These are phyloP conservation scores for Scytalidium lignicola DNA, from an alignment of 2,329 filamentous ascomycete species.

Conservation along the genomic window DNA sequence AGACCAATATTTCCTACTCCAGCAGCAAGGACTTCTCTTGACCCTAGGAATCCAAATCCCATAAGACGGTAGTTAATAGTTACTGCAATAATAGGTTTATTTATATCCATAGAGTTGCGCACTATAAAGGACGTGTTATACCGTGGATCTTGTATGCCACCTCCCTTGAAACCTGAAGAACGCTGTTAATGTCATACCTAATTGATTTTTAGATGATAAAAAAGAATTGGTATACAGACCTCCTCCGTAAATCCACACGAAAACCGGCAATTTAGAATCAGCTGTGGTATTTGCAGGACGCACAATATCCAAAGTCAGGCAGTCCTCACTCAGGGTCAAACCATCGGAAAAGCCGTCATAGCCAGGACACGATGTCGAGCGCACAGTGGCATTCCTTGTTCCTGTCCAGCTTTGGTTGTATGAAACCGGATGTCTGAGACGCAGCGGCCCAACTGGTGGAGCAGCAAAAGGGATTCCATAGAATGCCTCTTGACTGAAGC, in stretches of 20 bases:
- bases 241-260: constrained; percentile 2
- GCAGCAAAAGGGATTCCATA: neutral
- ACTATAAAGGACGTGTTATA: constrained; percentile 55
- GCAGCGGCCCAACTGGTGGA: neutral
- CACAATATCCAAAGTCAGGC: constrained; percentile 2
- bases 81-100: constrained; percentile 38
- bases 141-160: constrained; percentile 37
- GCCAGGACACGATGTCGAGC: neutral
- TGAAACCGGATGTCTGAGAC: neutral
- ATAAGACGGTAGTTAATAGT: constrained; percentile 36
- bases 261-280: neutral
- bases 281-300: neutral
- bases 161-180: constrained; percentile 13
- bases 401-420: constrained; percentile 1
- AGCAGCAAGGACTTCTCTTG: constrained; percentile 29
- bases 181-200: neutral
- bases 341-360: constrained; percentile 1
- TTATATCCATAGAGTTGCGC: constrained; percentile 33
- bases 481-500: neutral
- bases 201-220: too few relatives aligned
- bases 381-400: constrained; percentile 1
- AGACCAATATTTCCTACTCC: constrained; percentile 39
- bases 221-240: neutral
- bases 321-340: constrained; percentile 1
- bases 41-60: constrained; percentile 39